phyloP scores from a whole-genome alignment of 1,284 basidiomycete species.

The Phlebopus sp. region DNA sequence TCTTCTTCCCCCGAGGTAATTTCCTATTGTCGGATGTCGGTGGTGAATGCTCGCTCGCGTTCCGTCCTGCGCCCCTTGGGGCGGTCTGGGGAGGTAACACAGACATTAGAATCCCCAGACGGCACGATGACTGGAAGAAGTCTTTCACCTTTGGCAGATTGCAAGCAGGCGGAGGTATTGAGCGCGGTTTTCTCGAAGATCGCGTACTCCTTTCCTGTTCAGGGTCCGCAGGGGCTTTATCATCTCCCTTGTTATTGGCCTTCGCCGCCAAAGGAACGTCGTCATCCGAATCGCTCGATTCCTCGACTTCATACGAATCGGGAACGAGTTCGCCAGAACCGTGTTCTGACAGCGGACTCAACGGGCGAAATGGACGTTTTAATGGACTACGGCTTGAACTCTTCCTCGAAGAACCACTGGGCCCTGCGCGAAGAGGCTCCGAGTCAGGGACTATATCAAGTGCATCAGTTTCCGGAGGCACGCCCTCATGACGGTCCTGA shows the following conservation, averaged over 20 bases:
- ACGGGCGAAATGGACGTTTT: slow-evolving; percentile 17
- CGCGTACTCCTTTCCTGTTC: slow-evolving; percentile 4
- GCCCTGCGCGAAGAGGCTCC: slow-evolving; percentile 38
- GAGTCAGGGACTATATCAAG: slow-evolving; percentile 57
- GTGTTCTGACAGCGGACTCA: slow-evolving; percentile 25
- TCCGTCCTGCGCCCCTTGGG: slow-evolving; percentile 5
- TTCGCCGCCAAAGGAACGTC: slow-evolving; percentile 42
- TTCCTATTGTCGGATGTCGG: slow-evolving; percentile 12
- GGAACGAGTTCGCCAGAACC: slow-evolving; percentile 29
- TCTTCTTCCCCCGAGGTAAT: slow-evolving; percentile 8
- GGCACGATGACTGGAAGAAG: not conserved
- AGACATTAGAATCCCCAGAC: slow-evolving; percentile 2
- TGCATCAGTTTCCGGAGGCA: slow-evolving; percentile 17
- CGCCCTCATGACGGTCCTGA: not conserved
- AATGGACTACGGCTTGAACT: slow-evolving; percentile 11
- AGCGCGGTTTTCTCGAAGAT: slow-evolving; percentile 6
- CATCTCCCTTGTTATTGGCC: slow-evolving; percentile 8
- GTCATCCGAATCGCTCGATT: slow-evolving; percentile 34
- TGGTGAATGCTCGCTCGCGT: slow-evolving; percentile 10
- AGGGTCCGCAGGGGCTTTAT: slow-evolving; percentile 13
- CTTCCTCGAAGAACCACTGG: slow-evolving; percentile 5
- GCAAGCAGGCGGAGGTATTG: not conserved
- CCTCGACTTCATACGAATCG: slow-evolving; percentile 32
- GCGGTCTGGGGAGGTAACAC: slow-evolving; percentile 2
- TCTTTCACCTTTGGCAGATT: slow-evolving; percentile 18